A percentile compares a stretch with the other conserved stretches of the same genome.
These are phyloP conservation scores for Colletotrichum sp. DNA, from an alignment of 2,329 filamentous ascomycete genomes.

Conservation along the genomic window DNA sequence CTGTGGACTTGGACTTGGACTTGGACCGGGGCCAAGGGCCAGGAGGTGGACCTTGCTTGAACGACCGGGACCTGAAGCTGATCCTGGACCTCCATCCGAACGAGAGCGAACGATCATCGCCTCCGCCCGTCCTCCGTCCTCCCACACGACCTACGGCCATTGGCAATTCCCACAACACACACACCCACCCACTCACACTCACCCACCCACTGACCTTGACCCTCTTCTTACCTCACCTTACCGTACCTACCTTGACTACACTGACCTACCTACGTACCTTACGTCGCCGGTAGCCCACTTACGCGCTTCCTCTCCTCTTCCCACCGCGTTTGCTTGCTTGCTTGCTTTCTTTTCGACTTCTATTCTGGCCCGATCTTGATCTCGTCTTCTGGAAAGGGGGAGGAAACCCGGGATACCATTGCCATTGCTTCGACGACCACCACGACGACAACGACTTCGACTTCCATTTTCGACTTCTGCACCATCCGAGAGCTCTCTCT, in stretches of 20 bases:
- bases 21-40: background rate
- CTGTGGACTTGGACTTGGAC: background rate
- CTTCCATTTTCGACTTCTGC: background rate
- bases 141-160: background rate
- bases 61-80: background rate
- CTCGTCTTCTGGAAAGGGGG: background rate
- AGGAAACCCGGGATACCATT: background rate
- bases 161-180: background rate
- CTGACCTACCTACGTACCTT: background rate
- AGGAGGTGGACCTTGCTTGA: background rate
- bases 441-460: background rate
- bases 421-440: background rate
- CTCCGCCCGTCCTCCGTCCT: background rate
- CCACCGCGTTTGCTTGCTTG: background rate
- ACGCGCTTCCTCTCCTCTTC: constrained; percentile 16
- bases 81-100: background rate
- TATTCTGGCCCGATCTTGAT: background rate
- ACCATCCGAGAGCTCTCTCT: background rate
- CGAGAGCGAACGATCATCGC: background rate
- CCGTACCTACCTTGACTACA: background rate
- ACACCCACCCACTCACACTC: background rate
- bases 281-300: background rate
- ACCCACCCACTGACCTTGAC: background rate
- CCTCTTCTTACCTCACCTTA: background rate
- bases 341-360: constrained; percentile 5